phyloP scores from a whole-genome alignment of 768 basidiomycete genomes.

The Pluteus cervinus region DNA sequence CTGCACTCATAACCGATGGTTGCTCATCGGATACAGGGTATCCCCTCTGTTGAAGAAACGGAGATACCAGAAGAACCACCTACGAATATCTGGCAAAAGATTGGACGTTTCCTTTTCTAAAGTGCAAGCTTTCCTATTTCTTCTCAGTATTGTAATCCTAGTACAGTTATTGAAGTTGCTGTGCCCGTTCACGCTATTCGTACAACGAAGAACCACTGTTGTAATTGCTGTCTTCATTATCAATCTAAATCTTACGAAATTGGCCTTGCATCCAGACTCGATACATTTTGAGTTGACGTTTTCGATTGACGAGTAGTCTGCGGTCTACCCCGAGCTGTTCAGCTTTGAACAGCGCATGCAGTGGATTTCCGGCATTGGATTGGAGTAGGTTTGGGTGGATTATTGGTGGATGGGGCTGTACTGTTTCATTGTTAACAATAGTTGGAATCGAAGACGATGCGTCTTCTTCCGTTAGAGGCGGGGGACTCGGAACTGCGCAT shows the following conservation, averaged over 20 bases:
- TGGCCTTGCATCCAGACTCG: conserved; percentile 92
- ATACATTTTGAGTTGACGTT: conserved; percentile 95
- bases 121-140: too few relatives aligned
- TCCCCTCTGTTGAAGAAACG: conserved; percentile 67
- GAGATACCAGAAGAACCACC: conserved; percentile 48
- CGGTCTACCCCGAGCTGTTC: conserved; percentile 87
- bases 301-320: conserved; percentile 86
- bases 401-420: conserved; percentile 5
- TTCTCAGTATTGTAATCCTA: too few relatives aligned
- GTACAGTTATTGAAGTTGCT: too few relatives aligned
- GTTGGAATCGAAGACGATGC: neutral
- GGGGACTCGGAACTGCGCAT: neutral
- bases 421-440: neutral
- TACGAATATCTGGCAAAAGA: conserved; percentile 41
- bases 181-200: too few relatives aligned
- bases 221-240: conserved; percentile 18
- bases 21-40: conserved; percentile 35
- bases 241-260: conserved; percentile 56
- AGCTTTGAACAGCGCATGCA: conserved; percentile 68
- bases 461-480: neutral
- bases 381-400: conserved; percentile 36
- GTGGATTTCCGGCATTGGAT: conserved; percentile 22
- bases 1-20: neutral
- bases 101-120: conserved; percentile 49
- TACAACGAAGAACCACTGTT: too few relatives aligned